Evolutionary conservation across 805 yeast genomes (phyloP).

Genomic region (Pichia pseudocactophila): DNA sequence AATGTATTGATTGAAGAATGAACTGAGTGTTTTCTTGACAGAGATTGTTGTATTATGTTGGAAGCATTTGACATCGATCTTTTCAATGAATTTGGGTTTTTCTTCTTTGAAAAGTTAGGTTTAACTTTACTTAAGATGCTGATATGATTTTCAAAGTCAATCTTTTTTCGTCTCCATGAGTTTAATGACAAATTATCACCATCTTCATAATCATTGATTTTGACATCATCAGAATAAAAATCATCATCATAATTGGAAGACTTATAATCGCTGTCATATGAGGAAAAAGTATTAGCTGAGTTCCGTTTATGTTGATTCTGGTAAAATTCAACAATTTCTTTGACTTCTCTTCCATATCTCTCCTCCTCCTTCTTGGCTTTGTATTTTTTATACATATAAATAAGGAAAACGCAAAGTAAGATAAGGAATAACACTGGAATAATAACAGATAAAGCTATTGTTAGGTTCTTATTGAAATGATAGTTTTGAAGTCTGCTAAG

Average conservation of each 20-base stretch:
- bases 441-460: conserved; percentile 39
- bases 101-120: background rate
- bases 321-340: conserved; percentile 27
- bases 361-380: conserved; percentile 20
- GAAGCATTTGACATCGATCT: conserved; percentile 26
- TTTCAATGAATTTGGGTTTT: conserved; percentile 10
- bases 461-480: conserved; percentile 20
- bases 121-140: background rate
- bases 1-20: conserved; percentile 24
- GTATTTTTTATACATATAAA: conserved; percentile 24
- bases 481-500: no score
- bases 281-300: conserved; percentile 17
- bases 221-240: conserved; percentile 12
- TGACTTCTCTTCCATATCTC: conserved; percentile 23
- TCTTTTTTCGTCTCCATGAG: conserved; percentile 45
- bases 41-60: conserved; percentile 18
- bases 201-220: conserved; percentile 26
- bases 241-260: background rate
- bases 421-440: conserved; percentile 34
- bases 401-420: conserved; percentile 24
- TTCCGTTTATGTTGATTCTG: conserved; percentile 17
- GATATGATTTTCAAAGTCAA: conserved; percentile 30
- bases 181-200: conserved; percentile 40
- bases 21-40: conserved; percentile 21
- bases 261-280: conserved; percentile 7